A percentile compares a stretch with the other conserved stretches of the same genome.
Evolutionary conservation across 164 flowering plant genomes (phyloP).

Genomic region (Amborella trichopoda): DNA sequence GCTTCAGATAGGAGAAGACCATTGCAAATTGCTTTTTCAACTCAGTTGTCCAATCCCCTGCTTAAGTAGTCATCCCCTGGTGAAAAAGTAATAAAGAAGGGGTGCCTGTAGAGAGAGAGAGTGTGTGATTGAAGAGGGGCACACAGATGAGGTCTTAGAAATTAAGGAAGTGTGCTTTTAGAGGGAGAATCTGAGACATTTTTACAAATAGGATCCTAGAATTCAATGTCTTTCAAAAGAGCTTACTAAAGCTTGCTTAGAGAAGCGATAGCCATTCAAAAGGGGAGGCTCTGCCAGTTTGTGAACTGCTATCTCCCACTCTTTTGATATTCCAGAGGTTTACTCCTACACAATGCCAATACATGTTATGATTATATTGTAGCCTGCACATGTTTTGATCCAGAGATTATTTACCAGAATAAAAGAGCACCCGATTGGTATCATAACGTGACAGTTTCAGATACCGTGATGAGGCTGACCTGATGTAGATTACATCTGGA

Average conservation of each 20-base stretch:
- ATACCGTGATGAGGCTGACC: slow-evolving; percentile 77
- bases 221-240: too few relatives aligned
- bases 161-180: too few relatives aligned
- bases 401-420: neutral
- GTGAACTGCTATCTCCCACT: slow-evolving; percentile 98
- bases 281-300: slow-evolving; percentile 93
- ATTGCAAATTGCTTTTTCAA: slow-evolving; percentile 83
- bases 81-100: slow-evolving; percentile 95
- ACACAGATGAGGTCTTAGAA: too few relatives aligned
- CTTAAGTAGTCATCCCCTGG: slow-evolving; percentile 91
- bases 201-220: too few relatives aligned
- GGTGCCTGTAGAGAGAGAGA: slow-evolving; percentile 85
- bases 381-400: slow-evolving; percentile 49
- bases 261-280: slow-evolving; percentile 99
- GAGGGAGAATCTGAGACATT: too few relatives aligned
- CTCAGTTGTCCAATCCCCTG: slow-evolving; percentile 97
- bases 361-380: slow-evolving; percentile 95
- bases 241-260: neutral
- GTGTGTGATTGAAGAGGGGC: too few relatives aligned
- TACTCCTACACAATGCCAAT: slow-evolving; percentile 81
- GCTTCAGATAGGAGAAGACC: too few relatives aligned
- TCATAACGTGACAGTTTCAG: neutral
- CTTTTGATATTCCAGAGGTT: slow-evolving; percentile 76
- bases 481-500: slow-evolving; percentile 69
- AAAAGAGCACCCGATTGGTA: neutral